phyloP scores from a whole-genome alignment of 352 stramenopile species.

The Albugo candida region DNA sequence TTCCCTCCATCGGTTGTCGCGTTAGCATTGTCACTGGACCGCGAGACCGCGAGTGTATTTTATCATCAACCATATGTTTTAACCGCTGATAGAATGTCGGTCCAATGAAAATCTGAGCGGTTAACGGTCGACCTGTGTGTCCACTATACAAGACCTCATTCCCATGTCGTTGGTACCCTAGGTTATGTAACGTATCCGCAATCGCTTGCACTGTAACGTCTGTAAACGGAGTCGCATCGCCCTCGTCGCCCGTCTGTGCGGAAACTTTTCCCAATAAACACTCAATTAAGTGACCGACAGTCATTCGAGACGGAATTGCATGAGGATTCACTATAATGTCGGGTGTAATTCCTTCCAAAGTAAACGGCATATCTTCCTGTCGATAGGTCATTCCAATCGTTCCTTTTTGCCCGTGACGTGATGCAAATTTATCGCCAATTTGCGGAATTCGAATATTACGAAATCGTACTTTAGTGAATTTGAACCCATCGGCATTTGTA shows the following conservation, averaged over 20 bases:
- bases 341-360: slow-evolving; percentile 93
- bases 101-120: slow-evolving; percentile 97
- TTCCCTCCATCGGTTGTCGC: slow-evolving; percentile 97
- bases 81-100: slow-evolving; percentile 99
- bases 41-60: slow-evolving; percentile 95
- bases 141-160: slow-evolving; percentile 99
- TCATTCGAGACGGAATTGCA: slow-evolving; percentile 99
- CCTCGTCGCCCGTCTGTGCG: slow-evolving; percentile 92
- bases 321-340: slow-evolving; percentile 99
- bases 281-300: slow-evolving; percentile 99
- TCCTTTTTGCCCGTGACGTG: slow-evolving; percentile 78
- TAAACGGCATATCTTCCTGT: slow-evolving; percentile 99
- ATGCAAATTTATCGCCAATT: slow-evolving; percentile 98
- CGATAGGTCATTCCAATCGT: slow-evolving; percentile 99
- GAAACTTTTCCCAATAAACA: slow-evolving; percentile 98
- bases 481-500: slow-evolving; percentile 93
- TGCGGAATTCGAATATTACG: slow-evolving; percentile 97
- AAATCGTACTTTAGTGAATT: slow-evolving; percentile 95
- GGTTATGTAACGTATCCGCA: slow-evolving; percentile 82
- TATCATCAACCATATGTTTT: slow-evolving; percentile 99
- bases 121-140: slow-evolving; percentile 93
- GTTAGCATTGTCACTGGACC: slow-evolving; percentile 96
- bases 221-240: slow-evolving; percentile 98
- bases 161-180: slow-evolving; percentile 97
- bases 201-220: slow-evolving; percentile 96